Conservation (phyloP, 331 rosid species). For the Arachis monticola region DNA sequence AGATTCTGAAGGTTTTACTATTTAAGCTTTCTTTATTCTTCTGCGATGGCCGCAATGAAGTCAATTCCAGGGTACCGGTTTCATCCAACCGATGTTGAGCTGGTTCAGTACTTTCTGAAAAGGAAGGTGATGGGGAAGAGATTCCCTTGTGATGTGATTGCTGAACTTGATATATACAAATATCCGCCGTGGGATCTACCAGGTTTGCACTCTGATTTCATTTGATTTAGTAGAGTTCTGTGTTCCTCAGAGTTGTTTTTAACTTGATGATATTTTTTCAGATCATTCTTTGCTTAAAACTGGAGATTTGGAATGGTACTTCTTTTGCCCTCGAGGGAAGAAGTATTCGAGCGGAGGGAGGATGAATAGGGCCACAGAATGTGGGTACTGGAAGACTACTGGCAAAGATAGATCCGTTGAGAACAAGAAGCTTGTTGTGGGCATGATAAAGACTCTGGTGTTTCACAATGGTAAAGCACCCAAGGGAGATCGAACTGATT, state of each 20-base stretch:
- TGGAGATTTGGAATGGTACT: conserved; percentile 81
- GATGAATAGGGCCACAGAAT: conserved; percentile 65
- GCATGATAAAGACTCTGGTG: conserved; percentile 65
- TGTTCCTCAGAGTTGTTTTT: not conserved
- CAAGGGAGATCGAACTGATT: conserved; percentile 65
- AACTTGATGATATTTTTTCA: conserved; percentile 38
- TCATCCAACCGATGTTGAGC: conserved; percentile 83
- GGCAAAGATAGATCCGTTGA: conserved; percentile 66
- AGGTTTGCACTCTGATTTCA: conserved; percentile 48
- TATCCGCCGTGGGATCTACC: conserved; percentile 86
- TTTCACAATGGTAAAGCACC: conserved; percentile 68
- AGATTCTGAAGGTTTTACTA: conserved; percentile 28
- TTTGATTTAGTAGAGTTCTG: not conserved
- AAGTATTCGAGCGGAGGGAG: conserved; percentile 69
- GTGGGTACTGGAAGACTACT: conserved; percentile 82
- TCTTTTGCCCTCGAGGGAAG: conserved; percentile 67
- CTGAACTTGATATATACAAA: conserved; percentile 78
- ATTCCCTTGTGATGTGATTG: conserved; percentile 44
- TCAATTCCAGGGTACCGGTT: conserved; percentile 82
- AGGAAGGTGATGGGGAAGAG: conserved; percentile 55
- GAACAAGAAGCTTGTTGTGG: conserved; percentile 45
- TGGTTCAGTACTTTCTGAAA: conserved; percentile 64
- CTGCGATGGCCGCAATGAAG: conserved; percentile 45
- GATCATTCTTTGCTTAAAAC: conserved; percentile 52
- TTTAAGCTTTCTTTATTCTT: conserved; percentile 18